phyloP scores from a whole-genome alignment of 805 yeast species.

The Vanderwaltozyma tropicalis region DNA sequence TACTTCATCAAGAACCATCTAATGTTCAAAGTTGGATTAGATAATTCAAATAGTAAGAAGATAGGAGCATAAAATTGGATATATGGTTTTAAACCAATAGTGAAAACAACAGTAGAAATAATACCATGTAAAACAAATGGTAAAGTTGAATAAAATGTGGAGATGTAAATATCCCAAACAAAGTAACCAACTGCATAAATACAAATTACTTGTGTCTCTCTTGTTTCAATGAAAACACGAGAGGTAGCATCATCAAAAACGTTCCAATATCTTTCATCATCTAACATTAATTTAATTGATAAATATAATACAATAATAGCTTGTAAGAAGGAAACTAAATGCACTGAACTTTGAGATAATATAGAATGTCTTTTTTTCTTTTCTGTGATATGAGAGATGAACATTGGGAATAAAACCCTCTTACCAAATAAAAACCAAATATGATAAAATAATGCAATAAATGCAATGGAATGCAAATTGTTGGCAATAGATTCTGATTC shows the following conservation, averaged over 20 bases:
- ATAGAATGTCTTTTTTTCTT: constrained; percentile 8
- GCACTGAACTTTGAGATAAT: constrained; percentile 32
- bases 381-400: background rate
- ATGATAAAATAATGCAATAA: constrained; percentile 25
- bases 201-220: constrained; percentile 22
- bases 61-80: constrained; percentile 69
- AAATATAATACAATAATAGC: constrained; percentile 52
- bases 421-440: constrained; percentile 19
- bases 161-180: constrained; percentile 70
- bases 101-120: constrained; percentile 64
- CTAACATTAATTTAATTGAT: constrained; percentile 13
- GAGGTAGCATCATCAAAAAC: constrained; percentile 12
- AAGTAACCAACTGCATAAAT: constrained; percentile 63
- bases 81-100: constrained; percentile 56
- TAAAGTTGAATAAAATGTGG: constrained; percentile 49
- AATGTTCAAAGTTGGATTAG: constrained; percentile 81
- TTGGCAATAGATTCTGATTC: constrained; percentile 14
- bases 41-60: constrained; percentile 70
- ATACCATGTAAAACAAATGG: constrained; percentile 60
- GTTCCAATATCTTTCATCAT: constrained; percentile 5
- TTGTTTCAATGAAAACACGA: constrained; percentile 20
- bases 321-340: constrained; percentile 79
- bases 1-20: constrained; percentile 62
- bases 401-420: constrained; percentile 21
- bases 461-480: constrained; percentile 23